These are phyloP conservation scores for Ophiocordyceps robertsii DNA, from an alignment of 2,329 filamentous ascomycete species.

Conservation along the genomic window DNA sequence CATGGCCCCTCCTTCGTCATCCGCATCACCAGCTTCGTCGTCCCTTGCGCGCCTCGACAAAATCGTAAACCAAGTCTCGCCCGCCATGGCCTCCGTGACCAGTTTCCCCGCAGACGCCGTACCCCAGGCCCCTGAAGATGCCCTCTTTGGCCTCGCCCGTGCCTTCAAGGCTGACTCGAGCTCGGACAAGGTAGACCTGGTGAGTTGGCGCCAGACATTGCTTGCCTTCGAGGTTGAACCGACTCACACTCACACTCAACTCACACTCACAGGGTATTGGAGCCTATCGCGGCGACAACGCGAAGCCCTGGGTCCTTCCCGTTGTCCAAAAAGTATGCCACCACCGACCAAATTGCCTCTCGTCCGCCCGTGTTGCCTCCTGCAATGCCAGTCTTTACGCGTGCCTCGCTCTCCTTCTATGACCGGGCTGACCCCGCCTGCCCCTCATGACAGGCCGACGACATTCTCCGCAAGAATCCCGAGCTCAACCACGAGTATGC, in stretches of 20 bases:
- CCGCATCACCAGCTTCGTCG: conserved; percentile 27
- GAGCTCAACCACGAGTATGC: conserved; percentile 96
- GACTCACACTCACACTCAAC: conserved; percentile 1
- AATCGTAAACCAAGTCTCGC: conserved; percentile 59
- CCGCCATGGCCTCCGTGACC: conserved; percentile 35
- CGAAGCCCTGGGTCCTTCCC: conserved; percentile 93
- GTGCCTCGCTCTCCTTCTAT: not conserved
- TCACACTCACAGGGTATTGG: conserved; percentile 51
- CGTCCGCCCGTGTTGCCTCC: not conserved
- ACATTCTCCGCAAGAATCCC: conserved; percentile 76
- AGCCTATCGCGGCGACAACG: conserved; percentile 87
- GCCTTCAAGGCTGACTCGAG: conserved; percentile 70
- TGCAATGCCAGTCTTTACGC: not conserved
- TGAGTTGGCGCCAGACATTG: conserved; percentile 26
- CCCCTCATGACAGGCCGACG: conserved; percentile 57
- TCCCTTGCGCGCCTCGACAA: conserved; percentile 42
- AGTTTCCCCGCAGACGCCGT: conserved; percentile 66
- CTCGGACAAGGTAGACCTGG: conserved; percentile 81
- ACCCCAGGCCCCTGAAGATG: conserved; percentile 85
- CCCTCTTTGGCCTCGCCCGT: conserved; percentile 84
- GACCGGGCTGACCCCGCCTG: conserved; percentile 10
- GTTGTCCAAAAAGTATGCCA: conserved; percentile 79
- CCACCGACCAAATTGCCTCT: not conserved
- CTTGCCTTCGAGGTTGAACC: not conserved
- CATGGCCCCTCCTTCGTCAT: conserved; percentile 10